phyloP scores from a whole-genome alignment of 1,139 yeast species.

The Nadsonia starkeyi-henricii region DNA sequence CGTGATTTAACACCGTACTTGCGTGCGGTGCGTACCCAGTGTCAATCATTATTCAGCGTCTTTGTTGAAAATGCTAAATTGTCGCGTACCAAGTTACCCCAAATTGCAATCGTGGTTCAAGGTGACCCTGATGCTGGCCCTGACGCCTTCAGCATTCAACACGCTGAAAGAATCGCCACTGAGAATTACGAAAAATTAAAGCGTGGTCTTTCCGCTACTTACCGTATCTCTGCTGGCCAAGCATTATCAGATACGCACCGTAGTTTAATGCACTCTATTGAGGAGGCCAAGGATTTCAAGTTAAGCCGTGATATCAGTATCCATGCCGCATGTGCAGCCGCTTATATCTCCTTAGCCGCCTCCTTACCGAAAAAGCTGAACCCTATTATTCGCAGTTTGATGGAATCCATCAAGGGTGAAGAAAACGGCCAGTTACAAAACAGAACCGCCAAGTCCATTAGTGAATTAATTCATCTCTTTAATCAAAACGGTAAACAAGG shows the following conservation, averaged over 20 bases:
- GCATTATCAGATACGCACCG: constrained; percentile 70
- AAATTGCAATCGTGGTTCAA: constrained; percentile 75
- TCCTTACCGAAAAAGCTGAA: constrained; percentile 71
- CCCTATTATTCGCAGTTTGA: constrained; percentile 75
- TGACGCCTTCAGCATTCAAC: constrained; percentile 70
- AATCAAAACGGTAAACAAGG: constrained; percentile 43
- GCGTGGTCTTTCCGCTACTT: constrained; percentile 52
- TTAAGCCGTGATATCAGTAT: constrained; percentile 47
- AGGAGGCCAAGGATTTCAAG: constrained; percentile 48
- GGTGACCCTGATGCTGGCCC: constrained; percentile 95
- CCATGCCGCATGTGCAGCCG: constrained; percentile 66
- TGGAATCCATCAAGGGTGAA: constrained; percentile 86
- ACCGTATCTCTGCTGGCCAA: constrained; percentile 57
- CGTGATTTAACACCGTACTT: constrained; percentile 81
- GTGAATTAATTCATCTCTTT: constrained; percentile 47
- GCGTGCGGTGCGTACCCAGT: constrained; percentile 74
- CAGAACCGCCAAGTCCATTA: constrained; percentile 57
- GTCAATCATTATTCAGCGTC: constrained; percentile 66
- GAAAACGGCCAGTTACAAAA: constrained; percentile 50
- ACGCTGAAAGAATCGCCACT: constrained; percentile 56
- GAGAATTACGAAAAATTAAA: constrained; percentile 56
- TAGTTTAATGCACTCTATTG: constrained; percentile 50
- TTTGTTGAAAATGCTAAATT: constrained; percentile 67
- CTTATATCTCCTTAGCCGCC: constrained; percentile 32
- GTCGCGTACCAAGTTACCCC: constrained; percentile 65